Percentiles rank a stretch among this genome's conserved stretches.
phyloP scores from a whole-genome alignment of 257 asterid genomes.

The Petunia axillaris region DNA sequence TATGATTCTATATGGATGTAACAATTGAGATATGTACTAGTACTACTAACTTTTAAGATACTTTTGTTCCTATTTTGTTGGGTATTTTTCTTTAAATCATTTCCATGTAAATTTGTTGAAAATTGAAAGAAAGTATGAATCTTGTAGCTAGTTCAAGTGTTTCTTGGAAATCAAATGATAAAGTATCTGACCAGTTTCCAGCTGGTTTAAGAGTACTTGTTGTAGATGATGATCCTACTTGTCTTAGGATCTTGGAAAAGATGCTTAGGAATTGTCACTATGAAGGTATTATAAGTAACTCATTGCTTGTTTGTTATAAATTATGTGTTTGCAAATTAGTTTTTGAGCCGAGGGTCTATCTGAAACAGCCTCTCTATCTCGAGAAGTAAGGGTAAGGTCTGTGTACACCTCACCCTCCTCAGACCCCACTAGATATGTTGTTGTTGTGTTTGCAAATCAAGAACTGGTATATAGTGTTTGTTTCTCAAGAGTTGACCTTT shows the following conservation, averaged over 20 bases:
- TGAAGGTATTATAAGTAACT: constrained; percentile 55
- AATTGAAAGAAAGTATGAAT: constrained; percentile 56
- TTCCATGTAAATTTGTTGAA: constrained; percentile 7
- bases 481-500: constrained; percentile 13
- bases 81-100: background rate
- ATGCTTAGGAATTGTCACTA: constrained; percentile 81
- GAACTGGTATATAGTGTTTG: background rate
- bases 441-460: background rate
- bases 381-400: too few relatives aligned
- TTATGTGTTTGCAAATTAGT: background rate
- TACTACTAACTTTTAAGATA: constrained; percentile 14
- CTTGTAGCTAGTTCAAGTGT: constrained; percentile 54
- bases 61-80: constrained; percentile 23
- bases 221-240: constrained; percentile 95
- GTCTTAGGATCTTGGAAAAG: constrained; percentile 88
- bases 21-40: constrained; percentile 19
- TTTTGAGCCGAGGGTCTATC: too few relatives aligned
- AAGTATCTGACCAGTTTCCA: constrained; percentile 76
- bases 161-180: constrained; percentile 70
- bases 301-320: background rate
- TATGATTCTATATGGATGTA: constrained; percentile 28
- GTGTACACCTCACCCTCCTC: too few relatives aligned
- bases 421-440: too few relatives aligned
- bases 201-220: constrained; percentile 89
- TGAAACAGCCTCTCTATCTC: too few relatives aligned